phyloP scores from a whole-genome alignment of 169 alveolate genomes.

The Cryptosporidium felis region DNA sequence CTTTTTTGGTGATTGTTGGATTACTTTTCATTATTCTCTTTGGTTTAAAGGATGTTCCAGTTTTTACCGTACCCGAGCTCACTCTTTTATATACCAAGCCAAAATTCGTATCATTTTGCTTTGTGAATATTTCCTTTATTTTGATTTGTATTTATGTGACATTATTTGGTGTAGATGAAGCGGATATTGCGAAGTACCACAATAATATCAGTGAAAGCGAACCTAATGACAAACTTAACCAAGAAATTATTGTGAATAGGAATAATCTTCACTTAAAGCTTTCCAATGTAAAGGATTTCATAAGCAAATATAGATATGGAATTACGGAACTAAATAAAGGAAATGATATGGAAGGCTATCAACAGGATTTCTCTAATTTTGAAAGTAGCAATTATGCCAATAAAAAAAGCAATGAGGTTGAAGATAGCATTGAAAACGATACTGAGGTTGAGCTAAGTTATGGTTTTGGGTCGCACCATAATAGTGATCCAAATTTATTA shows the following conservation, averaged over 20 bases:
- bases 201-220: neutral
- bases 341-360: too few species aligned
- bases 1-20: conserved; percentile 31
- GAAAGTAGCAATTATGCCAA: too few species aligned
- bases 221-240: neutral
- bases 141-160: conserved; percentile 28
- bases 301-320: conserved; percentile 1
- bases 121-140: neutral
- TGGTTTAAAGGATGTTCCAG: conserved; percentile 59
- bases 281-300: conserved; percentile 7
- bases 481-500: too few species aligned
- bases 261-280: conserved; percentile 27
- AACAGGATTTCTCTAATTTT: too few species aligned
- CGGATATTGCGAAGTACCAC: neutral
- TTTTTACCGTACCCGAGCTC: conserved; percentile 8
- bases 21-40: conserved; percentile 15
- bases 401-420: too few species aligned
- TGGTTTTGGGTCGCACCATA: neutral
- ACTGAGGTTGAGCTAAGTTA: too few species aligned
- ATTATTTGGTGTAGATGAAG: conserved; percentile 38
- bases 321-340: too few species aligned
- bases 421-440: too few species aligned
- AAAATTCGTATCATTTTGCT: conserved; percentile 4
- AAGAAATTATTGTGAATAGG: conserved; percentile 8
- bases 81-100: conserved; percentile 10